Base-by-base conservation (phyloP, 2,329 filamentous ascomycete species). In the Beauveria scarabaeidicola region DNA sequence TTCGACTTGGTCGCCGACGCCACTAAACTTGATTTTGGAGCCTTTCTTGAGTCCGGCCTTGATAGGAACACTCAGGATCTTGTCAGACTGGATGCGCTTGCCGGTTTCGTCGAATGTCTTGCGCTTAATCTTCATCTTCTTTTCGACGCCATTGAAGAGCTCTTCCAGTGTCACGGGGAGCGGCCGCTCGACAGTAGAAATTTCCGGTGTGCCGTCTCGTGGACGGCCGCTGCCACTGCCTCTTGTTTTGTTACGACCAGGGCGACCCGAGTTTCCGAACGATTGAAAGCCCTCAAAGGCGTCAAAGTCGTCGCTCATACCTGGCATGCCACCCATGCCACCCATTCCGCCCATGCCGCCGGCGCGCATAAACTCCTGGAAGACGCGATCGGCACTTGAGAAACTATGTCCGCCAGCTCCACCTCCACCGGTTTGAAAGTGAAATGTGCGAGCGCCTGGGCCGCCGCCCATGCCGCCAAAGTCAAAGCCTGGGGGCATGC, bases 121-220 rank as follows among this genome's bases (percentile, higher is more conserved):
- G 69, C 93, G 85, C 79, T 96, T 97, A 64, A 97, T 96, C 78
- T 94, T 96, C 82, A 99, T 91, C 81, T 96, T 97, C 83, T 99
- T 99, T 52, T 88, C 91, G 40, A 86, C 85, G 44, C 94, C 94
- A 27, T 82, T 86, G 77, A 85, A 97, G 63, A 97, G 76, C 69
- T 99, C 94, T 73, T 99, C 94, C 38, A 99, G 77, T 2, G 88
- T 85, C 23, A 99, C 78, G 3, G 87, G 84, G 63, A 99, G 74
- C 50, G 89, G 85, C 68, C 90, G 88, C 75, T 97, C 93, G 11
- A 97, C 87, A 1, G 95, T 92, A 0, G 91, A 91, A 19, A 96
- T 89, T 71, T 97, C 93, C 0, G 91, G 89, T 3, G 90, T 90
- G 5, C 79, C 73, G n/a, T 74, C 74, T 59, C 74, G 79, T 67